Conservation (phyloP, 257 asterid species). For the Primulina eburnea region DNA sequence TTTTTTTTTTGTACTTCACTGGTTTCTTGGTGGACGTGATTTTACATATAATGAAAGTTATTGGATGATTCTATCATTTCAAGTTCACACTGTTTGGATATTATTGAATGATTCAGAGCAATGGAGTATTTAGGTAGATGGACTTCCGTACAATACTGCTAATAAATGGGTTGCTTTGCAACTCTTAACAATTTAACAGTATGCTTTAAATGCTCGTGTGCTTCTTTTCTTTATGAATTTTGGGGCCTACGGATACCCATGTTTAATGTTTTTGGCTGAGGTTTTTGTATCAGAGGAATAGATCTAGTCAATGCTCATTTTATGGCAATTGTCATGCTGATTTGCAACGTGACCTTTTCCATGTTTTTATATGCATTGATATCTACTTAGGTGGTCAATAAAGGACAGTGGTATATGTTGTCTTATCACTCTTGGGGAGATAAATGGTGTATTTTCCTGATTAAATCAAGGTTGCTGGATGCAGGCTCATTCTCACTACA, state of each 20-base stretch:
- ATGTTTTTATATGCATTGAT: too few species aligned
- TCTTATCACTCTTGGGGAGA: not conserved
- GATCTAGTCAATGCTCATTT: not conserved
- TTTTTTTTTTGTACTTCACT: not conserved
- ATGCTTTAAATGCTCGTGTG: not conserved
- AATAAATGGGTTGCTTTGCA: not conserved
- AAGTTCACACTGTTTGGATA: not conserved
- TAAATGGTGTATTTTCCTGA: not conserved
- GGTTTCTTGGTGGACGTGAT: not conserved
- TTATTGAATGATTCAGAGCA: constrained; percentile 6
- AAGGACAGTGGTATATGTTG: not conserved
- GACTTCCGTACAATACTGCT: not conserved
- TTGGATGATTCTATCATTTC: not conserved
- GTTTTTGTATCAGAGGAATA: not conserved
- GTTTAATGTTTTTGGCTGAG: constrained; percentile 2
- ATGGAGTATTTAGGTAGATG: constrained; percentile 7
- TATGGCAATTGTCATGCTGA: not conserved
- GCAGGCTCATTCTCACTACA: constrained; percentile 21
- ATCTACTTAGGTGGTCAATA: not conserved
- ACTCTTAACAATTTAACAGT: not conserved
- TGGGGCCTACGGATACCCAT: not conserved
- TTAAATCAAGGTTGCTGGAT: constrained; percentile 8
- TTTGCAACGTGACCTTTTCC: not conserved
- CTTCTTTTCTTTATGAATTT: not conserved
- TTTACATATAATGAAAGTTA: not conserved